Percentiles rank a stretch among this genome's conserved stretches.
These are phyloP conservation scores for Basipetospora chlamydospora DNA, from an alignment of 2,329 filamentous ascomycete genomes.

Conservation along the genomic window DNA sequence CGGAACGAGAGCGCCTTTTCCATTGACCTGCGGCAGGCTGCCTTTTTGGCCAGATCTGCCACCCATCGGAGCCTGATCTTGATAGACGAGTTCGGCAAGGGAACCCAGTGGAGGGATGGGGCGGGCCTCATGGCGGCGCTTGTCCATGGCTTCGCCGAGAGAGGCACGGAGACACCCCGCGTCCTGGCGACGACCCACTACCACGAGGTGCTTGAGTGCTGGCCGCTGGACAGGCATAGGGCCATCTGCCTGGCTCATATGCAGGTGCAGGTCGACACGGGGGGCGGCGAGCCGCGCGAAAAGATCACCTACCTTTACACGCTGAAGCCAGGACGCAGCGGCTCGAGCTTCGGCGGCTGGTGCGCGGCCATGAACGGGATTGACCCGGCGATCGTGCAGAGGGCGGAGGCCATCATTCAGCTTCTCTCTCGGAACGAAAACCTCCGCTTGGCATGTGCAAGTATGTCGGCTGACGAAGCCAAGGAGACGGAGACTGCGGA, in stretches of 20 bases:
- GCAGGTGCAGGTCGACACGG: slow-evolving; percentile 47
- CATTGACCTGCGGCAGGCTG: slow-evolving; percentile 77
- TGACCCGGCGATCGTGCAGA: slow-evolving; percentile 51
- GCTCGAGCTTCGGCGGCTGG: slow-evolving; percentile 69
- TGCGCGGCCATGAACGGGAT: slow-evolving; percentile 85
- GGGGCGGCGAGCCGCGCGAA: slow-evolving; percentile 36
- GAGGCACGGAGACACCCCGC: slow-evolving; percentile 33
- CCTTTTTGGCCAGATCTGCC: slow-evolving; percentile 58
- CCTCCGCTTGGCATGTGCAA: slow-evolving; percentile 56
- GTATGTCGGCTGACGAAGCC: slow-evolving; percentile 48
- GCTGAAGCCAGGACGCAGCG: slow-evolving; percentile 50
- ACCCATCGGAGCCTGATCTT: slow-evolving; percentile 68
- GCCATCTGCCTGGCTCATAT: slow-evolving; percentile 52
- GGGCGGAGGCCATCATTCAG: slow-evolving; percentile 59
- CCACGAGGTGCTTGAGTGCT: slow-evolving; percentile 58
- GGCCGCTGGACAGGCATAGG: slow-evolving; percentile 34
- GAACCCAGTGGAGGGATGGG: slow-evolving; percentile 43
- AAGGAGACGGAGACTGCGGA: slow-evolving; percentile 56
- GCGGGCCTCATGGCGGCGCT: slow-evolving; percentile 43
- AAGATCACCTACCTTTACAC: slow-evolving; percentile 66
- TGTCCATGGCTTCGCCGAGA: slow-evolving; percentile 37
- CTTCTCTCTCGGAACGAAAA: slow-evolving; percentile 61
- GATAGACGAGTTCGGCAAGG: slow-evolving; percentile 81
- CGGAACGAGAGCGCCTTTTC: slow-evolving; percentile 48
- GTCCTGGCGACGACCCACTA: slow-evolving; percentile 49